A percentile compares a stretch with the other conserved stretches of the same genome.
Conservation (phyloP, 208 protist genomes). For the Acanthamoeba lenticulata region DNA sequence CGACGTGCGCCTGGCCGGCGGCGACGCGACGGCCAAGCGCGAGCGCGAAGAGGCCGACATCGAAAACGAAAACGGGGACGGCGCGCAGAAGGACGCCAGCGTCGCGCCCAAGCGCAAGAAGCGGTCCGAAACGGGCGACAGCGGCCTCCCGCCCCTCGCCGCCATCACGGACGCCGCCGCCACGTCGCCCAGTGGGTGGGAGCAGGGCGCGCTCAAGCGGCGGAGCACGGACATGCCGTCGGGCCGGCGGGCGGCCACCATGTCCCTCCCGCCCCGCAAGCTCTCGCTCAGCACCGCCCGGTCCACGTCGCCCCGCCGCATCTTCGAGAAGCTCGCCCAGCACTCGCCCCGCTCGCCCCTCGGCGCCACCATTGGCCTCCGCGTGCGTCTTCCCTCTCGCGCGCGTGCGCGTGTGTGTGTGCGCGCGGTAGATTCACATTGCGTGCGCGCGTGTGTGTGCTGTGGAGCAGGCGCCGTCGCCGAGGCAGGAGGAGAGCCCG, state of each 20-base stretch:
- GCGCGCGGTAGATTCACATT: too few relatives aligned
- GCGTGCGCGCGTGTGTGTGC: neutral
- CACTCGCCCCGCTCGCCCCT: neutral
- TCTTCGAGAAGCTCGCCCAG: slow-evolving; percentile 5
- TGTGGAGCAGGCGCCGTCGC: neutral
- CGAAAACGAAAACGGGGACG: neutral
- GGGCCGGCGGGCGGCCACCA: neutral
- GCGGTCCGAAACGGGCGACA: neutral
- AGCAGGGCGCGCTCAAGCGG: neutral
- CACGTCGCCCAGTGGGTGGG: too few relatives aligned
- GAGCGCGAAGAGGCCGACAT: neutral
- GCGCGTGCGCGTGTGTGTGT: neutral
- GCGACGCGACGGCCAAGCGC: neutral
- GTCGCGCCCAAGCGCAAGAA: neutral
- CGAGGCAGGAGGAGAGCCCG: neutral
- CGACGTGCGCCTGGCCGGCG: too few relatives aligned
- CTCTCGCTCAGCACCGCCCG: neutral
- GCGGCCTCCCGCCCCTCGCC: too few relatives aligned
- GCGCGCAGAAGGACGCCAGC: neutral
- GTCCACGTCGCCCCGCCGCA: neutral
- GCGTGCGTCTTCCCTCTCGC: neutral
- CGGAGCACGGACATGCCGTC: neutral
- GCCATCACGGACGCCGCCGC: too few relatives aligned
- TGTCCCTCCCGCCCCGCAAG: slow-evolving; percentile 1
- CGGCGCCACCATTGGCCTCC: neutral